Percentiles rank a stretch among this genome's conserved stretches.
Conservation (phyloP, 192 early-diverging fungal genomes). For the Entomortierella beljakovae region DNA sequence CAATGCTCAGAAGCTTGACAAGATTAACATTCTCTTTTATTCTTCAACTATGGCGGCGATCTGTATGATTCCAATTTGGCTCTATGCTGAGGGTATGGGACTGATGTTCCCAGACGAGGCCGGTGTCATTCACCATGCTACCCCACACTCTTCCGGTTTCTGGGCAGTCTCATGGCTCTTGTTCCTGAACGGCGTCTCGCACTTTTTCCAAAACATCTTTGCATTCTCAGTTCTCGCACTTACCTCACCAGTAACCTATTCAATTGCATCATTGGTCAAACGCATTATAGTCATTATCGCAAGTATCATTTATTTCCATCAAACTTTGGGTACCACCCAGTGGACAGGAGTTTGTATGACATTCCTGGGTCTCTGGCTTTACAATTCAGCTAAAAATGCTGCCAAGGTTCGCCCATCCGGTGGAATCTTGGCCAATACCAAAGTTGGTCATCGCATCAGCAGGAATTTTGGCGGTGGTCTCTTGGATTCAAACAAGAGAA, state of each 20-base stretch:
- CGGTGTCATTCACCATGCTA: constrained; percentile 19
- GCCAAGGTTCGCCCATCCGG: constrained; percentile 37
- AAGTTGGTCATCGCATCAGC: constrained; percentile 33
- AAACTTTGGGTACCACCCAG: constrained; percentile 75
- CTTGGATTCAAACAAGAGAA: constrained; percentile 4
- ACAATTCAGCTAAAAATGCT: constrained; percentile 81
- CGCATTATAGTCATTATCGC: constrained; percentile 92
- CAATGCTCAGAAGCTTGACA: constrained; percentile 81
- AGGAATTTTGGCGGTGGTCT: constrained; percentile 36
- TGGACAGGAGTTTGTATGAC: constrained; percentile 81
- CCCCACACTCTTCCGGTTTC: constrained; percentile 29
- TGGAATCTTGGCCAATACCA: constrained; percentile 34
- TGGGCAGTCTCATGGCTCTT: constrained; percentile 65
- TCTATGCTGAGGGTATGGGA: constrained; percentile 74
- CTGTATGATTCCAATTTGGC: constrained; percentile 86
- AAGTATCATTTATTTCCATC: constrained; percentile 85
- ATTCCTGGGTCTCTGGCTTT: constrained; percentile 87
- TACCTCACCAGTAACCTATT: constrained; percentile 89
- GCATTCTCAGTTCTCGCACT: constrained; percentile 82
- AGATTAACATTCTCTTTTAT: constrained; percentile 89
- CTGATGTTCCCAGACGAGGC: constrained; percentile 48
- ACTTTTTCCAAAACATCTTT: constrained; percentile 86
- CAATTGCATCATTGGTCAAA: constrained; percentile 87
- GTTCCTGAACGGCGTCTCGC: constrained; percentile 80
- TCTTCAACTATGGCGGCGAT: constrained; percentile 78